These are phyloP conservation scores for Colletotrichum navitas DNA, from an alignment of 2,329 filamentous ascomycete genomes.

Conservation along the genomic window DNA sequence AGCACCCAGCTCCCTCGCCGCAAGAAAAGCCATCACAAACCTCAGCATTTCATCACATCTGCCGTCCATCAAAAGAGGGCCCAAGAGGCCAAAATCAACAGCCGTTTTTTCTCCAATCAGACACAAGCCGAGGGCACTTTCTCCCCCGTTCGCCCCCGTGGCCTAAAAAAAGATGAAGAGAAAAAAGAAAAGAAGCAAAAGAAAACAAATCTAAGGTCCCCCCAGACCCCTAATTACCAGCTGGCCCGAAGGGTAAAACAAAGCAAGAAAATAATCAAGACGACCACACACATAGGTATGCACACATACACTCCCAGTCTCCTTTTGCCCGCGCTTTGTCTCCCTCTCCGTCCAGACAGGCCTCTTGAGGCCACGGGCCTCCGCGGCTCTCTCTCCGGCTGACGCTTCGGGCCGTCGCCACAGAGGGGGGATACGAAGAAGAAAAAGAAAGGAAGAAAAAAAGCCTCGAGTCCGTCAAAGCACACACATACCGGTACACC, in stretches of 20 bases:
- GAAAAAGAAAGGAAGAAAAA: neutral
- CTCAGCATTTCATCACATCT: neutral
- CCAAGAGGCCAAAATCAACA: no score
- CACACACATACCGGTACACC: neutral
- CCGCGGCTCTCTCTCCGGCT: neutral
- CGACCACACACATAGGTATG: no score
- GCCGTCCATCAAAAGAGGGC: neutral
- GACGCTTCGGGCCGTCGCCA: constrained; percentile 4
- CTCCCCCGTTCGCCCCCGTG: neutral
- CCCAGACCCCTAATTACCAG: no score
- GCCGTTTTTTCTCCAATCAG: neutral
- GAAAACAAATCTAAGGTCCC: neutral
- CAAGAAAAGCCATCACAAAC: neutral
- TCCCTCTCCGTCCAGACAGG: neutral
- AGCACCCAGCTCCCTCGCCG: no score
- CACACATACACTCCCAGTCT: neutral
- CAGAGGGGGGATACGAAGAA: neutral
- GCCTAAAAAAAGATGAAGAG: neutral
- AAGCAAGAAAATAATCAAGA: no score
- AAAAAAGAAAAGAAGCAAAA: neutral
- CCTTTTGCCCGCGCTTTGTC: neutral
- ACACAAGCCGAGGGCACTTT: neutral
- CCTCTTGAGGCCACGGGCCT: neutral
- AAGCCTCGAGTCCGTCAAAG: neutral
- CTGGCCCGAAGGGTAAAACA: no score